Base-by-base conservation (phyloP, 257 asterid genomes). In the Capsicum baccatum region DNA sequence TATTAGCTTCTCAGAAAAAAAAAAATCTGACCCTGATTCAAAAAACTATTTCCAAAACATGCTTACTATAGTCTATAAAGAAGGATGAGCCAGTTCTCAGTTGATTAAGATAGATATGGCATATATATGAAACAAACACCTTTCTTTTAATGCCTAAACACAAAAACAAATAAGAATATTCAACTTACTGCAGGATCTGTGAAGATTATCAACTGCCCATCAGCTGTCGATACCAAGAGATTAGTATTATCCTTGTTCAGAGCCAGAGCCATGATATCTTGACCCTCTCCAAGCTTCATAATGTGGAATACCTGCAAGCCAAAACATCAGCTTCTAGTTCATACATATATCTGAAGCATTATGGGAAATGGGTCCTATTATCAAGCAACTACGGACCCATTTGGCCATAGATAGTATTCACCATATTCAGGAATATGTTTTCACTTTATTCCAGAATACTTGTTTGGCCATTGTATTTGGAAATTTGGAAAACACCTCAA, bases 171-270 rank as follows among this genome's bases (percentile, higher is more conserved):
- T 33, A 33, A 37, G 67, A 5, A 71, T 69, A 79, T 70, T 85
- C 86, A 87, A 89, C 99, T 94, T 90, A 97, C 99, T 0, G 99
- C 92, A 79, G 98, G 99, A 88, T 97, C 98, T 79, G 98, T 93
- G 88, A 87, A 97, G 80, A 97, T 89, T 84, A 94, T 92, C 92
- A 95, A 86, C 84, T 95, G 96, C 86, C 89, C 94, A 86, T 94
- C 95, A 70, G 93, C 94, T 59, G 99, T 97, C 58, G 99, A 95
- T 87, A 95, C 97, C 89, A 97, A 86, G 71, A 97, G 94, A 86
- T 97, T 94, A 70, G 98, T 95, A 84, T 93, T 94, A 69, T 95
- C 99, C 89, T 91, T 87, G 87, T 90, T 93, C 92, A 96, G 83
- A 83, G 98, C 92, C 79, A 96, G 84, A 84, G 95, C 85, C 63